phyloP scores from a whole-genome alignment of 1,139 yeast species.

The Candida tropicalis region DNA sequence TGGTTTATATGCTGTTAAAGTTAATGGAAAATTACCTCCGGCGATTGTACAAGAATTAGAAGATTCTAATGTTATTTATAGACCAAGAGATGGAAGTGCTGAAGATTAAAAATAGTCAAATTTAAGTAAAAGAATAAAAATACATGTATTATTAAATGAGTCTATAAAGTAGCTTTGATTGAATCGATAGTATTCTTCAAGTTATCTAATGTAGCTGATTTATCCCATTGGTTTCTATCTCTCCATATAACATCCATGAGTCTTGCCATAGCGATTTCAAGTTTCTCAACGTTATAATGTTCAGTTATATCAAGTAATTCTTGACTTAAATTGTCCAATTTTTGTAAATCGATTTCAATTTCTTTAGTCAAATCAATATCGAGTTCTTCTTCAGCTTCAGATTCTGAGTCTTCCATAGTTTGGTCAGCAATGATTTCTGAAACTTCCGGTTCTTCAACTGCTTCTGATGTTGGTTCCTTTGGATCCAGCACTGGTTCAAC shows the following conservation, averaged over 20 bases:
- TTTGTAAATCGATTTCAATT: constrained; percentile 20
- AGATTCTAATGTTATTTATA: constrained; percentile 73
- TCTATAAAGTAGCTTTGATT: constrained; percentile 12
- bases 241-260: constrained; percentile 79
- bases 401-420: constrained; percentile 21
- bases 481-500: too few species aligned
- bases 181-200: constrained; percentile 24
- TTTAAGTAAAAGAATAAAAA: neutral
- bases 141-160: constrained; percentile 2
- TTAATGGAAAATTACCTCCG: constrained; percentile 88
- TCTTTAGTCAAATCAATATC: constrained; percentile 20
- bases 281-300: constrained; percentile 61
- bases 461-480: neutral
- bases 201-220: constrained; percentile 41
- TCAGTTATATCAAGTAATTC: constrained; percentile 42
- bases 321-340: constrained; percentile 22
- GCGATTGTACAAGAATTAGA: constrained; percentile 77
- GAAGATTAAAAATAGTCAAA: constrained; percentile 54
- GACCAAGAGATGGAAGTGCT: constrained; percentile 97
- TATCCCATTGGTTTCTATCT: constrained; percentile 68
- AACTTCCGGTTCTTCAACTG: constrained; percentile 2
- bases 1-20: constrained; percentile 92
- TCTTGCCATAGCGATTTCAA: constrained; percentile 74
- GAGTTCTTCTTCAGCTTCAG: constrained; percentile 28
- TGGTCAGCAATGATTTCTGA: constrained; percentile 3